Evolutionary conservation across 1,284 basidiomycete genomes (phyloP).

Genomic region (Anthracocystis walkeri): DNA sequence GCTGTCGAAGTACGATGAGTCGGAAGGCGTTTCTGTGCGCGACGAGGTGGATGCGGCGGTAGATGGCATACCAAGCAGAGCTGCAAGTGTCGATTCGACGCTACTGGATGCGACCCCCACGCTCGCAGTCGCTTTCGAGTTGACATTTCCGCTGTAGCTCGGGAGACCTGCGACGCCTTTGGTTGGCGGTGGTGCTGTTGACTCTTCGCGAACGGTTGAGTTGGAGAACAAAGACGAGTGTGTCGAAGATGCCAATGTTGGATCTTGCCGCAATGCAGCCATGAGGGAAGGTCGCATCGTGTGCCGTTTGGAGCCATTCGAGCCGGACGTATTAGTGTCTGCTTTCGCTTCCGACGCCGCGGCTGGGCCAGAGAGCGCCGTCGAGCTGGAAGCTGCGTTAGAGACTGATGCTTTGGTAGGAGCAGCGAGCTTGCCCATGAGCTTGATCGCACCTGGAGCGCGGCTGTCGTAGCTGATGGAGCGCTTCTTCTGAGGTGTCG

Average conservation of each 20-base stretch:
- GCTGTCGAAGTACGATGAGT: constrained; percentile 50
- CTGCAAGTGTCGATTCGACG: constrained; percentile 43
- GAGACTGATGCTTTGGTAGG: constrained; percentile 21
- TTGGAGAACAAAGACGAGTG: background rate
- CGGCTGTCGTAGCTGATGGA: constrained; percentile 39
- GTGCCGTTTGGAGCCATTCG: constrained; percentile 3
- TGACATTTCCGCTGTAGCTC: constrained; percentile 9
- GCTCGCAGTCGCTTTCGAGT: constrained; percentile 14
- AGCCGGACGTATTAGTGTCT: background rate
- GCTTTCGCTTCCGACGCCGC: background rate
- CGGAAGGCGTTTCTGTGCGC: constrained; percentile 45
- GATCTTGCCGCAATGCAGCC: constrained; percentile 29
- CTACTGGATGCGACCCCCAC: constrained; percentile 7
- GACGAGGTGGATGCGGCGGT: constrained; percentile 24
- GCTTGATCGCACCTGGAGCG: constrained; percentile 21
- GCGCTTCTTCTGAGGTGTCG: constrained; percentile 43
- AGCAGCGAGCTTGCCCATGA: constrained; percentile 19
- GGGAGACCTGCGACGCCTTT: constrained; percentile 16
- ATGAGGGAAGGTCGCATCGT: constrained; percentile 34
- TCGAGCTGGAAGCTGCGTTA: constrained; percentile 5
- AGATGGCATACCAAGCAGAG: constrained; percentile 46
- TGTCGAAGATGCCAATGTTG: background rate
- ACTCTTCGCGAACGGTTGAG: background rate
- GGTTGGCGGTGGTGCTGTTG: background rate
- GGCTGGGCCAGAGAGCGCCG: constrained; percentile 1